Evolutionary conservation across 805 yeast genomes (phyloP), one percentile per base, ranked within the genome.

Genomic region (Barnettozyma sucrosica): DNA sequence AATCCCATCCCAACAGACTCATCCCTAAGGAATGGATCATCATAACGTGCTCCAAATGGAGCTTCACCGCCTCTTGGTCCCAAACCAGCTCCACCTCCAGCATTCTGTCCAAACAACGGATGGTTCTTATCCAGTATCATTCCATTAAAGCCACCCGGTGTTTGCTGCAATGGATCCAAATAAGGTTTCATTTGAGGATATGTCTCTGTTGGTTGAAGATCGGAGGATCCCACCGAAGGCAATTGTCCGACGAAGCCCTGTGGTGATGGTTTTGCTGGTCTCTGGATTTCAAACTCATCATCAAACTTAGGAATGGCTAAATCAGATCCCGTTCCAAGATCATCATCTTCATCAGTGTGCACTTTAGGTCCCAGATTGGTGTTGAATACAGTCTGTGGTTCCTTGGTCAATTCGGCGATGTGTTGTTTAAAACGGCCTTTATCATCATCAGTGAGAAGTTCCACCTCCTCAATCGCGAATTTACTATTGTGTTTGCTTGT

Each of bases 41-140:
- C 49, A 7, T 46, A 46, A 5, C 47, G 34, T 25, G 49, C 45
- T 8, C 44, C 39, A 16, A 28, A 26, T 16, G 44, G 44, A 10
- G 44, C 45, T 18, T 44, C 47, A 21, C 26, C 40, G 10, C 40
- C 10, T 9, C 40, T 13, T 20, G 40, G 33, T 33, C 16, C 45
- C 20, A 10, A 32, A 21, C 36, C 39, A 9, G 16, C 18, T 16
- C 38, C 26, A 24, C 16, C 16, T 13, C 28, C 30, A 10, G 28
- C 21, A 6, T 16, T 21, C 9, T 45, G 41, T 14, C 48, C 47
- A 53, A 79, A 80, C 8, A 80, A 47, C 0, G 83, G 83, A 55
- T 80, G 82, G 39, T 72, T 59, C 2, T 68, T 56, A 4, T 76
- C 68, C 1, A 81, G 80, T 46, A 74, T 64, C 85, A 80, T 79